Conservation (phyloP, 192 early-diverging fungal species). For the Linnemannia exigua region DNA sequence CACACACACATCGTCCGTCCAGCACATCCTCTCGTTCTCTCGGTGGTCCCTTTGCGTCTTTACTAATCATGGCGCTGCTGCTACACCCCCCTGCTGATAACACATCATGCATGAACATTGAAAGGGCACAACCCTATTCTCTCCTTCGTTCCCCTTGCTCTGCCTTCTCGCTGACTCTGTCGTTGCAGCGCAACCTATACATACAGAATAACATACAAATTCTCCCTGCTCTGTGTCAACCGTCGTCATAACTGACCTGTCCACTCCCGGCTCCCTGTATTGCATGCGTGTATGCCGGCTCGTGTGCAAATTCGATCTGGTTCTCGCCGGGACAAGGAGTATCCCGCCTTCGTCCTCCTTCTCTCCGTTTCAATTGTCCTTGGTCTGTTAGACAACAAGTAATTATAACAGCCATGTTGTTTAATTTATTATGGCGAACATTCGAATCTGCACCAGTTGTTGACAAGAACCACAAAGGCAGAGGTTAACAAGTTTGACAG, state of each 20-base stretch:
- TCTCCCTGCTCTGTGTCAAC: not conserved
- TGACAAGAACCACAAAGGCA: too few relatives aligned
- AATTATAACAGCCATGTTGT: not conserved
- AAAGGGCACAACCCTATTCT: too few relatives aligned
- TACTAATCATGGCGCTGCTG: not conserved
- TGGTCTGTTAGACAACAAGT: not conserved
- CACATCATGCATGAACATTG: not conserved
- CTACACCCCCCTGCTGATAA: not conserved
- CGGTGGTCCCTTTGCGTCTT: not conserved
- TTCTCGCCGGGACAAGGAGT: not conserved
- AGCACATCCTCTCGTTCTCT: not conserved
- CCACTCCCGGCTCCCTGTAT: not conserved
- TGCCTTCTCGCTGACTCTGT: too few relatives aligned
- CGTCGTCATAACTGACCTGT: not conserved
- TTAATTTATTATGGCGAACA: not conserved
- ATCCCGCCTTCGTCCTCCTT: not conserved
- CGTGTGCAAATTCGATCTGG: not conserved
- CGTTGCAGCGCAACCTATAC: not conserved
- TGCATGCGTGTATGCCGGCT: not conserved
- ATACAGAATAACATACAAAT: not conserved
- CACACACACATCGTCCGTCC: not conserved
- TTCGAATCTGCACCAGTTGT: not conserved
- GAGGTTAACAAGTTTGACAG: too few relatives aligned
- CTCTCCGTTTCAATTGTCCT: not conserved
- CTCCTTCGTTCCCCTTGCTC: not conserved